Conservation (phyloP, 1,139 yeast species). For the Sugiyamaella grinbergsii region DNA sequence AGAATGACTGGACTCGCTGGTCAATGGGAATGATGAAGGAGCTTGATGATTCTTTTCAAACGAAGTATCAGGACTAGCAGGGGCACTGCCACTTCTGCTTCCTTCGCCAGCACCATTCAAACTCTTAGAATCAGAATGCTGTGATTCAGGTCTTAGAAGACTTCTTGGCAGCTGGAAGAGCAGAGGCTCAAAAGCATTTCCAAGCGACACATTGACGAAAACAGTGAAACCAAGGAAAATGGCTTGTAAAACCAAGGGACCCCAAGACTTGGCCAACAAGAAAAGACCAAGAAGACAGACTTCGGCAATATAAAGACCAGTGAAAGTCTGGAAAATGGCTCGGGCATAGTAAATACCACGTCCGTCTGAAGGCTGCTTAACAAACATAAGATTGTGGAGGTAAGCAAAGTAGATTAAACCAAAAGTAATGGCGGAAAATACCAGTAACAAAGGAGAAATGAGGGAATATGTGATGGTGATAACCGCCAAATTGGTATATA, state of each 20-base stretch:
- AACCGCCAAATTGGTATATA: constrained; percentile 78
- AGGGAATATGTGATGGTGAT: constrained; percentile 77
- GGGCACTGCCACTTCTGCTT: not conserved
- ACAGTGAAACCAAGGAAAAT: constrained; percentile 65
- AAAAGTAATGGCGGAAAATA: constrained; percentile 71
- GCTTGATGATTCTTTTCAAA: constrained; percentile 10
- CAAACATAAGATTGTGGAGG: constrained; percentile 77
- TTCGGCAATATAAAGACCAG: constrained; percentile 86
- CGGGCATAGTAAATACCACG: constrained; percentile 87
- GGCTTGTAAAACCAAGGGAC: constrained; percentile 78
- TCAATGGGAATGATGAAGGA: constrained; percentile 9
- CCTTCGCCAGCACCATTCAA: not conserved
- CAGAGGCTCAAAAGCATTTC: constrained; percentile 64
- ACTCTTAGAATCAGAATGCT: constrained; percentile 12
- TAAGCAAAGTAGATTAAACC: constrained; percentile 74
- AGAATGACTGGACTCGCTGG: constrained; percentile 12
- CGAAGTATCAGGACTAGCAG: constrained; percentile 6
- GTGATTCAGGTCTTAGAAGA: constrained; percentile 29
- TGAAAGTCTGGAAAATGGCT: constrained; percentile 84
- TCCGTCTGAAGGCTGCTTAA: constrained; percentile 64
- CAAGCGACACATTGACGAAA: constrained; percentile 63
- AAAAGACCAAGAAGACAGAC: constrained; percentile 82
- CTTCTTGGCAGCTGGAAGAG: constrained; percentile 66
- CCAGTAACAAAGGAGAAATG: constrained; percentile 75
- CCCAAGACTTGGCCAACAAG: constrained; percentile 93